Base-by-base conservation (phyloP, 73 alveolate species). In the Symbiodinium natans region DNA sequence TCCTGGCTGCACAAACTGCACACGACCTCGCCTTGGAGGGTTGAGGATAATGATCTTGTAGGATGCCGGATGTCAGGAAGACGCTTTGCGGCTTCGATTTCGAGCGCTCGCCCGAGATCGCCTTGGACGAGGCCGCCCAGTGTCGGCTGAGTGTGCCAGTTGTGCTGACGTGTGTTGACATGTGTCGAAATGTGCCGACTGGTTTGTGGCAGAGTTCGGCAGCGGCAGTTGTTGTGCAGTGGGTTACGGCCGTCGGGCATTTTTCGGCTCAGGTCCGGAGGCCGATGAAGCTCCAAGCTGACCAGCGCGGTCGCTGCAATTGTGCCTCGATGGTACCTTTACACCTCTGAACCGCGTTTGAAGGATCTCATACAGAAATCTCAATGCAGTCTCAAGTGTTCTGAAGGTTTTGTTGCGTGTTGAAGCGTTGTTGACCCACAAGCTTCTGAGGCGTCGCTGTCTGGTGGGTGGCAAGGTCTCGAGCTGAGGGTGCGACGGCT, bases 1-100 rank as follows among this genome's bases (percentile, higher is more conserved):
- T 3, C 80, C 80, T 63, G 80, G 80, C 80, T 4, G 80, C 80
- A 63, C 80, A n/a, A n/a, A n/a, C n/a, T n/a, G n/a, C n/a, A n/a
- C n/a, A n/a, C n/a, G n/a, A n/a, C n/a, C n/a, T n/a, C n/a, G n/a
- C n/a, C n/a, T n/a, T n/a, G n/a, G n/a, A n/a, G n/a, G n/a, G n/a
- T n/a, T n/a, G n/a, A n/a, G n/a, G n/a, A n/a, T n/a, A n/a, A n/a
- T 56, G 75, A 56, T 56, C 34, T 36, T n/a, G n/a, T n/a, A n/a
- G n/a, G n/a, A n/a, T n/a, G n/a, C n/a, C n/a, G 23, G 29, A 36
- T 27, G 80, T 63, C 38, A 63, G 80, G 75, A 90, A 68, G 42
- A 73, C 97, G 56, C 97, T 90, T 19, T 90, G 97, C 52, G 97
- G 97, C 87, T 90, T 90, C 52, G 97, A 90, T 33, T 90, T 90